phyloP scores from a whole-genome alignment of 306 rosid genomes.

The Begonia peltatifolia region DNA sequence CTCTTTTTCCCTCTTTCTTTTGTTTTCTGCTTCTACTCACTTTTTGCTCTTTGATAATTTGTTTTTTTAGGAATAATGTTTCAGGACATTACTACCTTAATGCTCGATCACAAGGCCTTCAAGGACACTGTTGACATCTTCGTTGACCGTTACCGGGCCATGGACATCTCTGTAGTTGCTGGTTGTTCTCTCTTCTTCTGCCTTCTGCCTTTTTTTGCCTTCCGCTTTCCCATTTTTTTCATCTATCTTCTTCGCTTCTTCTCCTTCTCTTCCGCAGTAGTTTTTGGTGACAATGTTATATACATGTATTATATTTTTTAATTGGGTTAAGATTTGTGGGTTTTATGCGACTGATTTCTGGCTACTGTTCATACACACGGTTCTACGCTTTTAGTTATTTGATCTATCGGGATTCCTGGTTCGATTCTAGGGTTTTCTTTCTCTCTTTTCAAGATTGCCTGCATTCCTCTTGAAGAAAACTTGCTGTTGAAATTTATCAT shows the following conservation, averaged over 20 bases:
- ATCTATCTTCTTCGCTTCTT: background rate
- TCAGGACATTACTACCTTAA: conserved; percentile 96
- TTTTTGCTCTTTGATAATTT: background rate
- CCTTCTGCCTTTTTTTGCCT: background rate
- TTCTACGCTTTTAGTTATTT: too few relatives aligned
- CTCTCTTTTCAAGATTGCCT: background rate
- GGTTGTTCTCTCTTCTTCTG: conserved; percentile 28
- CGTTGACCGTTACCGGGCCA: conserved; percentile 98
- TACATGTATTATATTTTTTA: too few relatives aligned
- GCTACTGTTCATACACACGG: too few relatives aligned
- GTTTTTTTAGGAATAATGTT: conserved; percentile 74
- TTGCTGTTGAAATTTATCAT: background rate
- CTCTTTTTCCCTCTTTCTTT: background rate
- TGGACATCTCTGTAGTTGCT: conserved; percentile 92
- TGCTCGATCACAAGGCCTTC: conserved; percentile 92
- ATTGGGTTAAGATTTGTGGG: background rate
- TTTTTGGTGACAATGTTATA: background rate
- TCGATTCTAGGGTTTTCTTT: background rate
- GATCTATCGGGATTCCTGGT: background rate
- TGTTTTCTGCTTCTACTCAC: background rate
- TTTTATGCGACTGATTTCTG: too few relatives aligned
- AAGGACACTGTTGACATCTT: conserved; percentile 89
- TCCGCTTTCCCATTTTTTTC: background rate
- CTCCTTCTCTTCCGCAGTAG: too few relatives aligned
- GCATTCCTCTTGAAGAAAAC: background rate